phyloP scores from a whole-genome alignment of 2,329 filamentous ascomycete genomes.

The Claviceps sp. region DNA sequence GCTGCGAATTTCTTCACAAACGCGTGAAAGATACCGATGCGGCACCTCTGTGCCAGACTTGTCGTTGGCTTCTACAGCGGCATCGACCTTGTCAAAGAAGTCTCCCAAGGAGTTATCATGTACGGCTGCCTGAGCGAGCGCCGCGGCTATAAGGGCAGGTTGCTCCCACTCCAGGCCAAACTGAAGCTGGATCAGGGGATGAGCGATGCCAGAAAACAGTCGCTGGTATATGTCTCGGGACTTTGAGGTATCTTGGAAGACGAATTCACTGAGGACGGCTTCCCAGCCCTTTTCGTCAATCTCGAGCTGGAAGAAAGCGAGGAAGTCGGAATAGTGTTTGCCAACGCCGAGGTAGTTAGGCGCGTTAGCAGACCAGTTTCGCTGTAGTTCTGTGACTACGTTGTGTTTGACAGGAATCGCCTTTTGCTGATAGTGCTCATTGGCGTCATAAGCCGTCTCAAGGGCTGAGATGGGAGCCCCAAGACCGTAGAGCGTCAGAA shows the following conservation, averaged over 20 bases:
- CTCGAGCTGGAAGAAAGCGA: constrained; percentile 63
- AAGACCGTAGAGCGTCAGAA: constrained; percentile 65
- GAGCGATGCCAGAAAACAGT: constrained; percentile 56
- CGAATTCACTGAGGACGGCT: constrained; percentile 47
- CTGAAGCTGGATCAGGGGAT: constrained; percentile 74
- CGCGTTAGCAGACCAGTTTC: constrained; percentile 39
- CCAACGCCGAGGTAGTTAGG: constrained; percentile 47
- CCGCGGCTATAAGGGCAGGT: constrained; percentile 69
- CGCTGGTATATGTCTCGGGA: constrained; percentile 58
- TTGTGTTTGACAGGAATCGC: constrained; percentile 30
- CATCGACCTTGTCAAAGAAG: constrained; percentile 42
- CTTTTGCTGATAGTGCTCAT: constrained; percentile 53
- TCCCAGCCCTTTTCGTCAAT: constrained; percentile 51
- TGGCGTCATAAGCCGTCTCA: constrained; percentile 49
- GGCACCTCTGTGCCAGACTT: constrained; percentile 4
- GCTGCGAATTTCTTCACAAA: constrained; percentile 45
- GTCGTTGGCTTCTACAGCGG: constrained; percentile 22
- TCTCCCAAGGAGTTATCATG: constrained; percentile 44
- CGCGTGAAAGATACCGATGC: constrained; percentile 26
- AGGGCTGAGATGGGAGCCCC: constrained; percentile 50
- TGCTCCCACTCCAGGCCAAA: constrained; percentile 76
- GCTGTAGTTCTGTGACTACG: constrained; percentile 39
- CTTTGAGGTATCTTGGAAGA: constrained; percentile 53
- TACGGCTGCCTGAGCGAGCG: constrained; percentile 61
- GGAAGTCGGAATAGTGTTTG: constrained; percentile 55